Conservation (phyloP, 164 flowering plant genomes). For the Chloranthus sessilifolius region DNA sequence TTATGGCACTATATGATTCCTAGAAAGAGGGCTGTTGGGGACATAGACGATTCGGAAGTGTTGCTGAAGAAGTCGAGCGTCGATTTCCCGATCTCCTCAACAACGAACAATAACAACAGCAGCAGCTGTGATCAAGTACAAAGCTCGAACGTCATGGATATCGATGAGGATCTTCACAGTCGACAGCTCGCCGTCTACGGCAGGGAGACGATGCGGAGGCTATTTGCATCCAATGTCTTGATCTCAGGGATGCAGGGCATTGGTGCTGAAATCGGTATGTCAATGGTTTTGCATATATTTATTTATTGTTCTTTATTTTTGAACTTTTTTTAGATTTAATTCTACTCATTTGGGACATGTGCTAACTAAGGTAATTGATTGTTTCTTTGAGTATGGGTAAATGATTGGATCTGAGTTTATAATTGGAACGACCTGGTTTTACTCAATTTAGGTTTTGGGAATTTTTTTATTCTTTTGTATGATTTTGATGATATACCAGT, state of each 20-base stretch:
- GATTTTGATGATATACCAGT: too few relatives aligned
- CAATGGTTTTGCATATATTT: too few relatives aligned
- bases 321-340: too few relatives aligned
- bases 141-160: constrained; percentile 33
- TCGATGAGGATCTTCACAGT: constrained; percentile 96
- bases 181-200: constrained; percentile 92
- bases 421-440: too few relatives aligned
- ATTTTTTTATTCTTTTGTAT: too few relatives aligned
- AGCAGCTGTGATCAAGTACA: constrained; percentile 8
- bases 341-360: too few relatives aligned
- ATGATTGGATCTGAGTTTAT: too few relatives aligned
- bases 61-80: constrained; percentile 28
- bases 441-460: too few relatives aligned
- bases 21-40: constrained; percentile 40
- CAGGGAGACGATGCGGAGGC: constrained; percentile 83
- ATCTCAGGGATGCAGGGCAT: constrained; percentile 90
- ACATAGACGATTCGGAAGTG: constrained; percentile 7
- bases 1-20: constrained; percentile 50
- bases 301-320: too few relatives aligned
- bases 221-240: constrained; percentile 74
- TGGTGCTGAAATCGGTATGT: constrained; percentile 90
- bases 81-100: constrained; percentile 16
- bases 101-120: constrained; percentile 1
- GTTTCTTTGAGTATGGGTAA: too few relatives aligned
- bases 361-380: too few relatives aligned